phyloP scores from a whole-genome alignment of 768 basidiomycete species.

The Mycena crocata region DNA sequence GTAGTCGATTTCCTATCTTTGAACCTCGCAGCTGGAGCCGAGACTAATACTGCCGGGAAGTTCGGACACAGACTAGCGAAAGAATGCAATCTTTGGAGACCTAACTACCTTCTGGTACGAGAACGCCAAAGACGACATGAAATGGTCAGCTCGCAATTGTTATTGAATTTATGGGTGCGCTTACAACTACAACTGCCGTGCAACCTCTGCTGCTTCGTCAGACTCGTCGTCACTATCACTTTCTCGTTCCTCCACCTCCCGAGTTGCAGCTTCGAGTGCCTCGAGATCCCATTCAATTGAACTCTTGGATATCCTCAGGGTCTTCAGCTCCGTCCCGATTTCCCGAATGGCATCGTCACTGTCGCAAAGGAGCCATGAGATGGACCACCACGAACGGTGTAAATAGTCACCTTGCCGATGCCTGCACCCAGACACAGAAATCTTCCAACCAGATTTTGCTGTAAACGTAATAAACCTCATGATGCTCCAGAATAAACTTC shows the following conservation, averaged over 20 bases:
- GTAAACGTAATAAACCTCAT: slow-evolving; percentile 91
- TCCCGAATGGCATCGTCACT: slow-evolving; percentile 69
- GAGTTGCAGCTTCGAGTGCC: slow-evolving; percentile 69
- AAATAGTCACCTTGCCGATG: slow-evolving; percentile 68
- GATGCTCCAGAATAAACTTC: slow-evolving; percentile 81
- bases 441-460: slow-evolving; percentile 90
- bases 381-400: neutral
- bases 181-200: slow-evolving; percentile 27
- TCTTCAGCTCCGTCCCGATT: slow-evolving; percentile 57
- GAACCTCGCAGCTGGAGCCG: too few species aligned
- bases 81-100: too few species aligned
- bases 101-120: too few species aligned
- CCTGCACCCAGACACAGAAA: slow-evolving; percentile 84
- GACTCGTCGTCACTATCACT: slow-evolving; percentile 82
- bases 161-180: too few species aligned
- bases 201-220: slow-evolving; percentile 35
- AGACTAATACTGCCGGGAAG: too few species aligned
- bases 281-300: slow-evolving; percentile 79
- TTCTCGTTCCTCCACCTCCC: slow-evolving; percentile 48
- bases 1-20: too few species aligned
- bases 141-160: too few species aligned
- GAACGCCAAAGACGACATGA: too few species aligned
- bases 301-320: slow-evolving; percentile 60
- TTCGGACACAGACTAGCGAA: too few species aligned
- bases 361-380: slow-evolving; percentile 27